Conservation (phyloP, 1,284 basidiomycete species). For the Pseudozyma hubeiensis region DNA sequence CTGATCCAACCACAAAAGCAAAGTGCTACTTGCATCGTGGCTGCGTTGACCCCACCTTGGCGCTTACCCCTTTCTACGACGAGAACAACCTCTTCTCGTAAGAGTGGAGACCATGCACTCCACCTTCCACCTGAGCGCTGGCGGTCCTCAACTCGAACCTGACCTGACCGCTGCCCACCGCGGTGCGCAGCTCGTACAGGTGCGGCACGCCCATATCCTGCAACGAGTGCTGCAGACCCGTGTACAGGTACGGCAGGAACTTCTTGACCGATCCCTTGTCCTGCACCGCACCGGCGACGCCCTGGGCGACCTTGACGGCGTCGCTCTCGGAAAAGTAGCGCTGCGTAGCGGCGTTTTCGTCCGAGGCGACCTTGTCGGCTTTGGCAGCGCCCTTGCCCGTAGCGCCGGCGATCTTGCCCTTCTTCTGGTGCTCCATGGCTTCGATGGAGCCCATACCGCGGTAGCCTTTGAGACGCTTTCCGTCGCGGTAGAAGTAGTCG, state of each 20-base stretch:
- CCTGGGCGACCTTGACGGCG: constrained; percentile 90
- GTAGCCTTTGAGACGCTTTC: constrained; percentile 98
- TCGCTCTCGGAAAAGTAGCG: constrained; percentile 97
- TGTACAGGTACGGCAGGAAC: constrained; percentile 91
- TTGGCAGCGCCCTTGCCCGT: constrained; percentile 70
- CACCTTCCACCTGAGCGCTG: constrained; percentile 94
- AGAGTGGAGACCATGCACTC: constrained; percentile 80
- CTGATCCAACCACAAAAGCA: not conserved
- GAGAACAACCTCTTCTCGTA: constrained; percentile 76
- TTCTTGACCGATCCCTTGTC: constrained; percentile 91
- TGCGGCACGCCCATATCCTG: constrained; percentile 90
- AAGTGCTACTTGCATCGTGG: not conserved
- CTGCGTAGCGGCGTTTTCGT: constrained; percentile 89
- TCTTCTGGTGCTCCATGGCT: constrained; percentile 68
- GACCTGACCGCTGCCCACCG: constrained; percentile 77
- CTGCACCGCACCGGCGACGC: constrained; percentile 94
- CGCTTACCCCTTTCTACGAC: constrained; percentile 17
- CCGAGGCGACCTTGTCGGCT: constrained; percentile 72
- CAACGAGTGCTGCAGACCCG: constrained; percentile 92
- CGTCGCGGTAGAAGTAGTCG: constrained; percentile 98
- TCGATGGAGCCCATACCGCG: constrained; percentile 90
- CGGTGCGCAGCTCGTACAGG: constrained; percentile 75
- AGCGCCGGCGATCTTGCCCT: constrained; percentile 65
- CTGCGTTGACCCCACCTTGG: too few species aligned
- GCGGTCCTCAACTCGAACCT: constrained; percentile 95